phyloP scores from a whole-genome alignment of 176 grass and related monocot species.

The Musa troglodytarum region DNA sequence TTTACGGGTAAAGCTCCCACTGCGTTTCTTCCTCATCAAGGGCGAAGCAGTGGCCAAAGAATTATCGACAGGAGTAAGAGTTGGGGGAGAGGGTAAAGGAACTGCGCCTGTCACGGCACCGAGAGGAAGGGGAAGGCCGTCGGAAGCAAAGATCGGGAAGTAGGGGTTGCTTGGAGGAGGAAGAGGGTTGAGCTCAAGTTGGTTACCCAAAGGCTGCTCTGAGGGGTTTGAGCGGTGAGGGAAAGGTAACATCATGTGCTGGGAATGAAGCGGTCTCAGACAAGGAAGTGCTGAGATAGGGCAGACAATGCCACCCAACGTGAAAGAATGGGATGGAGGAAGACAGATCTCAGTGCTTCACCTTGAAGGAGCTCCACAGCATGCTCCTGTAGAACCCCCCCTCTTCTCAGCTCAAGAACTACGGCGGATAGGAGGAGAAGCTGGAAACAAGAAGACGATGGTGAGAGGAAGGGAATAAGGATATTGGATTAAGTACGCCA shows the following conservation, averaged over 20 bases:
- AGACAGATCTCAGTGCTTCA: no score
- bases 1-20: not conserved
- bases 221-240: constrained; percentile 31
- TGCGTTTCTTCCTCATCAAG: not conserved
- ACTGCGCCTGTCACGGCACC: not conserved
- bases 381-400: no score
- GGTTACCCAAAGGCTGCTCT: constrained; percentile 36
- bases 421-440: no score
- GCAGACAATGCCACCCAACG: no score
- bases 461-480: no score
- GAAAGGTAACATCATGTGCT: constrained; percentile 40
- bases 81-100: not conserved
- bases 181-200: constrained; percentile 42
- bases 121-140: constrained; percentile 2
- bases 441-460: no score
- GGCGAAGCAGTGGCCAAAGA: constrained; percentile 4
- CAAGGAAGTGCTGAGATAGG: no score
- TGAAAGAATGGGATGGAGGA: no score
- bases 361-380: no score
- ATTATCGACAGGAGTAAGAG: not conserved
- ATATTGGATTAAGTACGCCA: no score
- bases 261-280: no score
- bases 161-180: constrained; percentile 17
- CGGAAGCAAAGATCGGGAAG: constrained; percentile 31
- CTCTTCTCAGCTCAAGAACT: no score